Evolutionary conservation across 2,329 filamentous ascomycete species (phyloP).

Genomic region (Arthrinium phaeospermum): DNA sequence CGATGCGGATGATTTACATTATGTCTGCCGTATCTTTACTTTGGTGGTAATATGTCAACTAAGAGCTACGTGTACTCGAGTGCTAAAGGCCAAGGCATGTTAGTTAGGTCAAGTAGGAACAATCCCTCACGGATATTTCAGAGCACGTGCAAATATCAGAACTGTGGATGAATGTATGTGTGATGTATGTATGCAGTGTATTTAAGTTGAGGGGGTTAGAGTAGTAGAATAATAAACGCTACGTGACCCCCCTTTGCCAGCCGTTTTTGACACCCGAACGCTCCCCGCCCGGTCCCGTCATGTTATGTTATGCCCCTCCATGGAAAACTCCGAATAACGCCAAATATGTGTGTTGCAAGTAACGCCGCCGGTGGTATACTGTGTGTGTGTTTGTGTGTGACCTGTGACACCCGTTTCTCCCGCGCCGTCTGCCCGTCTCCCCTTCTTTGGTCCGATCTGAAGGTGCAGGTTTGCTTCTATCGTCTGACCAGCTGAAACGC

Average conservation of each 20-base stretch:
- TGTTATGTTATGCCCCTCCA: constrained; percentile 1
- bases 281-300: not conserved
- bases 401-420: not conserved
- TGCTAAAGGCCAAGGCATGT: too few relatives aligned
- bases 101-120: not conserved
- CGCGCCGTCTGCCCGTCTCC: not conserved
- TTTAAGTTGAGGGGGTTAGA: not conserved
- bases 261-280: not conserved
- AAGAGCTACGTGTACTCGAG: too few relatives aligned
- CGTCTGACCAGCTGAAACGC: not conserved
- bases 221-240: not conserved
- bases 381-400: not conserved
- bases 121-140: not conserved
- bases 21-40: too few relatives aligned
- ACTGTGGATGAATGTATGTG: too few relatives aligned
- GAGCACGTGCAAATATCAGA: not conserved
- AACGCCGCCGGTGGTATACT: constrained; percentile 16
- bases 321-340: constrained; percentile 8
- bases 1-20: too few relatives aligned
- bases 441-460: not conserved
- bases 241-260: not conserved
- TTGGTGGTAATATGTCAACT: too few relatives aligned
- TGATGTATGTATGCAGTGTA: not conserved
- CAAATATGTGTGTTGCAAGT: constrained; percentile 5
- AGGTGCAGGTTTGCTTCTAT: not conserved